phyloP scores from a whole-genome alignment of 73 alveolate species.

The Uronychia setigera region DNA sequence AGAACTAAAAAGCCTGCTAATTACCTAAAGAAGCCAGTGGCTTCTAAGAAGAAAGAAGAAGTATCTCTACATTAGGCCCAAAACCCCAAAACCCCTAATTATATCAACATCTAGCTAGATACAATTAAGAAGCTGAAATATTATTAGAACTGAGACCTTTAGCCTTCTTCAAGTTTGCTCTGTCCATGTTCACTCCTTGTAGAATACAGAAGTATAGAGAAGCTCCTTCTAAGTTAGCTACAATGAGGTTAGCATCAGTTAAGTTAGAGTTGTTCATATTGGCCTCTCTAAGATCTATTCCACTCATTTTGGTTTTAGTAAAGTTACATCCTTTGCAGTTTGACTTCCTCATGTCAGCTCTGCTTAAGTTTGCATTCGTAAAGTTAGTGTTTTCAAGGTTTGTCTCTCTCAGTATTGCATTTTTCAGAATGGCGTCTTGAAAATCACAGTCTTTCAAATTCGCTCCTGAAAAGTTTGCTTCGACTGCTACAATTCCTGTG shows the following conservation, averaged over 20 bases:
- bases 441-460: conserved; percentile 50
- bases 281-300: conserved; percentile 65
- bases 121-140: conserved; percentile 2
- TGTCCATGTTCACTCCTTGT: conserved; percentile 57
- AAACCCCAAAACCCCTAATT: conserved; percentile 30
- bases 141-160: conserved; percentile 54
- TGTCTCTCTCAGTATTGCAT: conserved; percentile 57
- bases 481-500: conserved; percentile 39
- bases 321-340: conserved; percentile 52
- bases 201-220: conserved; percentile 35
- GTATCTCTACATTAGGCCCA: too few species aligned
- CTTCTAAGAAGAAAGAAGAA: too few species aligned
- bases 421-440: conserved; percentile 53
- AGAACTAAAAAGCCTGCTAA: too few species aligned
- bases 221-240: conserved; percentile 65
- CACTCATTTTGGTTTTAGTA: conserved; percentile 34
- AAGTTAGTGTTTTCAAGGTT: conserved; percentile 40
- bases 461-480: conserved; percentile 44
- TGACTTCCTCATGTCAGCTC: conserved; percentile 45
- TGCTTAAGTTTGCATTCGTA: conserved; percentile 41
- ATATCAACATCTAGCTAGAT: background rate
- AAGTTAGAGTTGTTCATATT: conserved; percentile 47
- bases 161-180: conserved; percentile 61
- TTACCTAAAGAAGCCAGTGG: too few species aligned
- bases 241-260: conserved; percentile 62